Evolutionary conservation across 768 basidiomycete species (phyloP).

Genomic region (Termitomyces sp.): DNA sequence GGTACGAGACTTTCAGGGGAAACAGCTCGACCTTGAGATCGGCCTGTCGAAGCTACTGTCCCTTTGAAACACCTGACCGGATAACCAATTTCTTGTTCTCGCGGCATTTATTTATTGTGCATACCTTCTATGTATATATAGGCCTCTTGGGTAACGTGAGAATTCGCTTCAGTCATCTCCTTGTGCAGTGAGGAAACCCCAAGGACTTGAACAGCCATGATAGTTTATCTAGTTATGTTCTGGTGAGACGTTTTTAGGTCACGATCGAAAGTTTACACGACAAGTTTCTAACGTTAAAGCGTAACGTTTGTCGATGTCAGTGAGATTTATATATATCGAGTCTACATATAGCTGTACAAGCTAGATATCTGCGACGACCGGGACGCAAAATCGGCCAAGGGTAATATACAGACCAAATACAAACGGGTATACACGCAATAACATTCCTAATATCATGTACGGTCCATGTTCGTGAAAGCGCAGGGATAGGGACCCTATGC

Average conservation of each 20-base stretch:
- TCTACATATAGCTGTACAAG: conserved; percentile 8
- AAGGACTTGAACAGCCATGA: background rate
- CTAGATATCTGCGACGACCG: conserved; percentile 5
- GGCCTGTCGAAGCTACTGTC: background rate
- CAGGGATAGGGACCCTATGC: background rate
- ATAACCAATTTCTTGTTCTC: background rate
- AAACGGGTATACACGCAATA: background rate
- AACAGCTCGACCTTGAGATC: background rate
- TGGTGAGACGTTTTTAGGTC: no score
- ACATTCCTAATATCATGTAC: background rate
- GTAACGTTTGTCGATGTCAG: background rate
- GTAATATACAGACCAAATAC: conserved; percentile 5
- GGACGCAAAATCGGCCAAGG: conserved; percentile 4
- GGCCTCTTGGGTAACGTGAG: background rate
- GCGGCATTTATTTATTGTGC: background rate
- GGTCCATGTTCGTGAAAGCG: background rate
- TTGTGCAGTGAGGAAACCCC: background rate
- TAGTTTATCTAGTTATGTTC: background rate
- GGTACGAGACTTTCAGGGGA: background rate
- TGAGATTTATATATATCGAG: background rate
- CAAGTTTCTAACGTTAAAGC: background rate
- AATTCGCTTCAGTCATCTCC: background rate
- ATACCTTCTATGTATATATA: background rate
- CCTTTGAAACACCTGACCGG: background rate
- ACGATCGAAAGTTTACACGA: background rate